A percentile compares a stretch with the other conserved stretches of the same genome.
Conservation (phyloP, 805 yeast genomes). For the Myxozyma monticola region DNA sequence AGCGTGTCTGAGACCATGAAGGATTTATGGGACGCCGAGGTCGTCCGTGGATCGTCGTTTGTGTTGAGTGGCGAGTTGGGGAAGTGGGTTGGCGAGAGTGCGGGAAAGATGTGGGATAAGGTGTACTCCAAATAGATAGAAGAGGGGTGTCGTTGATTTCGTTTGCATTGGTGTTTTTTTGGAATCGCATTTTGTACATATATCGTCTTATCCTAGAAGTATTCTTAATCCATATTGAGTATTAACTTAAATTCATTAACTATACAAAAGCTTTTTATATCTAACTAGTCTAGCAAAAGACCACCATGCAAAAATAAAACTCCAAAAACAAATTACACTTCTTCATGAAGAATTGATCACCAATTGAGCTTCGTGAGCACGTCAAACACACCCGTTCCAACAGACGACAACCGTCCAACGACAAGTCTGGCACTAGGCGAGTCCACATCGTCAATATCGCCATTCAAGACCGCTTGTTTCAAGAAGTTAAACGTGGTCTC, state of each 20-base stretch:
- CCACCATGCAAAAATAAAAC: background rate
- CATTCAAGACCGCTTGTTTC: constrained; percentile 92
- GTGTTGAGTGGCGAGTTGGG: constrained; percentile 33
- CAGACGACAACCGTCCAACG: constrained; percentile 82
- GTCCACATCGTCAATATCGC: constrained; percentile 82
- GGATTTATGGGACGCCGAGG: constrained; percentile 79
- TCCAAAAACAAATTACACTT: background rate
- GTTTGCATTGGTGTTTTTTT: too few species aligned
- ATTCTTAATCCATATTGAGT: background rate
- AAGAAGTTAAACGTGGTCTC: constrained; percentile 98
- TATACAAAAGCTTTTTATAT: background rate
- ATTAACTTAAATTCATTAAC: background rate
- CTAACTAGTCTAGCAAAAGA: background rate
- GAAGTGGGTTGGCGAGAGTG: background rate
- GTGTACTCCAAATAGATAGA: too few species aligned
- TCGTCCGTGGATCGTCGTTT: constrained; percentile 63
- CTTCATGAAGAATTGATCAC: background rate
- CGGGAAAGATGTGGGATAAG: background rate
- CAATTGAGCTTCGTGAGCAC: constrained; percentile 40
- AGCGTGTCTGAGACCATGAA: constrained; percentile 59
- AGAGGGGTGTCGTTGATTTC: too few species aligned
- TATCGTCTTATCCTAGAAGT: too few species aligned
- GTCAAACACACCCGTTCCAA: constrained; percentile 97
- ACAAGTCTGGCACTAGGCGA: constrained; percentile 94
- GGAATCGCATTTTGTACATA: too few species aligned